Percentiles rank a stretch among this genome's conserved stretches.
These are phyloP conservation scores for Pseudocercospora macadamiae DNA, from an alignment of 2,329 filamentous ascomycete genomes.

Conservation along the genomic window DNA sequence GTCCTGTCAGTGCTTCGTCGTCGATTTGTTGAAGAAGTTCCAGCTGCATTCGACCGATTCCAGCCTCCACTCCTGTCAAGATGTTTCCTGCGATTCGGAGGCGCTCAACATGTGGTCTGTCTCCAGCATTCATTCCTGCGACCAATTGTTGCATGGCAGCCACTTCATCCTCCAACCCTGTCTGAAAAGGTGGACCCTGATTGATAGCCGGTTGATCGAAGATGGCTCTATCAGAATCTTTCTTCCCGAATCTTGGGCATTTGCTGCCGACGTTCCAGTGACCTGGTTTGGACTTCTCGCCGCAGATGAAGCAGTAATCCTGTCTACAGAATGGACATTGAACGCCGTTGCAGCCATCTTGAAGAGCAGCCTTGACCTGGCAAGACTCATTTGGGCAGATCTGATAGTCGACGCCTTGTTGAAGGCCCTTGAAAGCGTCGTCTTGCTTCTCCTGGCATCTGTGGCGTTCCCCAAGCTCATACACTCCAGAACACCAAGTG, in stretches of 20 bases:
- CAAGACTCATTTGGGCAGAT: constrained; percentile 2
- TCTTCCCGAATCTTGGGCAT: background rate
- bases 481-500: background rate
- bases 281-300: background rate
- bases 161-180: too few species aligned
- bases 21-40: too few species aligned
- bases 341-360: constrained; percentile 8
- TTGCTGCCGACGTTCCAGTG: constrained; percentile 3
- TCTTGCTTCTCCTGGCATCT: constrained; percentile 5
- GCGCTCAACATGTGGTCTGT: too few species aligned
- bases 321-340: background rate
- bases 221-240: background rate
- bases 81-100: too few species aligned
- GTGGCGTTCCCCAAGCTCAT: background rate
- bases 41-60: too few species aligned
- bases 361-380: constrained; percentile 5
- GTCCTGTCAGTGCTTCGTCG: too few species aligned
- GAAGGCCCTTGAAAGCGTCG: constrained; percentile 3
- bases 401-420: constrained; percentile 2
- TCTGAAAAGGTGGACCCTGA: too few species aligned
- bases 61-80: too few species aligned
- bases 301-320: constrained; percentile 12
- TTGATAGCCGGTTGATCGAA: too few species aligned
- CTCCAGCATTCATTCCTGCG: too few species aligned
- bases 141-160: too few species aligned